Base-by-base conservation (phyloP, 805 yeast genomes). In the Saturnispora mendoncae region DNA sequence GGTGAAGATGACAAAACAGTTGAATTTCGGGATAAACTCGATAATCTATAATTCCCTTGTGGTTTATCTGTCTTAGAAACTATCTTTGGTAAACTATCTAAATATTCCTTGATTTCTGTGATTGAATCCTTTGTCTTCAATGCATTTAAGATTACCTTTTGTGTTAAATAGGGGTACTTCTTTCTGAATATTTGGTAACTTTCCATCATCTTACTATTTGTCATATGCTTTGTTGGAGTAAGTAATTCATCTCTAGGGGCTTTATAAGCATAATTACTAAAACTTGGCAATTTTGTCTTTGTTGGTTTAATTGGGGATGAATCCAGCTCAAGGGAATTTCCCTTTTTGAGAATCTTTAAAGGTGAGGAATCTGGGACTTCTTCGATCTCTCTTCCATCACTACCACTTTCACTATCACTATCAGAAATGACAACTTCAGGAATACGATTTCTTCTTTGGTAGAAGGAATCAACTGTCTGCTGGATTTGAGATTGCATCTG, bases 321-420 rank as follows among this genome's bases (percentile, higher is more conserved):
- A 45, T 29, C 50, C 20, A 39, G 46, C 34, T 35, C 48, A 43
- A 28, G 45, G 14, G 34, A 46, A 24, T 27, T 41, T 27, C 27
- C 46, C 20, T 18, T 37, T 13, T 35, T 41, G 29, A 13, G 40
- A 33, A 9, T 73, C 25, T 38, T 36, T 26, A 39, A 28, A 4
- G 54, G 75, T 1, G 77, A 71, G 1, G 78, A 71, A 42, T 65
- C 70, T 2, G 74, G 76, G 10, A 23, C 10, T 10, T 23, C 26
- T 24, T 33, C 10, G n/a, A n/a, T n/a, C n/a, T n/a, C n/a, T n/a
- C n/a, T n/a, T n/a, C 30, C 17, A 8, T 25, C n/a, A 21, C 19
- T 24, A 15, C 7, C 25, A 17, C 20, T 26, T 8, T 26, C 31
- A 27, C 33, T 26, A 17, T 27, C 9, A 29, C 33, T 14, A 7